These are phyloP conservation scores for Aeschynomene evenia DNA, from an alignment of 306 rosid genomes.

Conservation along the genomic window DNA sequence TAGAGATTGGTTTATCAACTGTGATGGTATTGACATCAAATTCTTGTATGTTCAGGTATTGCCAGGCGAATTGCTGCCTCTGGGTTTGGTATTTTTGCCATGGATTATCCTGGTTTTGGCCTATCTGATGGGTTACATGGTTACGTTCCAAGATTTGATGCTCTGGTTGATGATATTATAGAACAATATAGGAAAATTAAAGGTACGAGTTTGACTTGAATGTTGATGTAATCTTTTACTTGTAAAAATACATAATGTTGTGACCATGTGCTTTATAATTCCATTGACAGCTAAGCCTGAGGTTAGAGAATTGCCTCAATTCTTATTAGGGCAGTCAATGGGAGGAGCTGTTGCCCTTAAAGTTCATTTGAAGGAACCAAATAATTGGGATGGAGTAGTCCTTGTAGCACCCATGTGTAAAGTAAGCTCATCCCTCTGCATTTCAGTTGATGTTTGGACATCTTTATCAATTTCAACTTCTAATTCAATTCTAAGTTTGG, in stretches of 20 bases:
- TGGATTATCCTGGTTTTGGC: constrained; percentile 92
- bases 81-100: constrained; percentile 73
- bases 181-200: constrained; percentile 68
- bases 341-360: constrained; percentile 93
- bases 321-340: constrained; percentile 91
- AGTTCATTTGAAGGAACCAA: constrained; percentile 75
- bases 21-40: neutral
- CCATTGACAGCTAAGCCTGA: constrained; percentile 61
- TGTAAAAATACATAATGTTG: constrained; percentile 3
- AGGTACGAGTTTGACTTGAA: constrained; percentile 45
- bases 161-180: constrained; percentile 63
- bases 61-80: constrained; percentile 77
- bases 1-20: neutral
- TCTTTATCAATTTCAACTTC: constrained; percentile 19
- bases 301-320: constrained; percentile 61
- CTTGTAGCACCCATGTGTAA: constrained; percentile 99
- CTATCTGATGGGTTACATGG: constrained; percentile 92
- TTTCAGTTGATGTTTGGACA: constrained; percentile 15
- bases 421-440: constrained; percentile 46
- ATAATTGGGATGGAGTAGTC: constrained; percentile 75
- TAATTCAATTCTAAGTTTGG: neutral
- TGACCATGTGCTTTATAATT: constrained; percentile 22
- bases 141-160: constrained; percentile 68
- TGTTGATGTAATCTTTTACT: neutral
- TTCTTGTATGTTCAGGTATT: constrained; percentile 58